These are phyloP conservation scores for Rheum nobile DNA, from an alignment of 148 eudicot species.

Conservation along the genomic window DNA sequence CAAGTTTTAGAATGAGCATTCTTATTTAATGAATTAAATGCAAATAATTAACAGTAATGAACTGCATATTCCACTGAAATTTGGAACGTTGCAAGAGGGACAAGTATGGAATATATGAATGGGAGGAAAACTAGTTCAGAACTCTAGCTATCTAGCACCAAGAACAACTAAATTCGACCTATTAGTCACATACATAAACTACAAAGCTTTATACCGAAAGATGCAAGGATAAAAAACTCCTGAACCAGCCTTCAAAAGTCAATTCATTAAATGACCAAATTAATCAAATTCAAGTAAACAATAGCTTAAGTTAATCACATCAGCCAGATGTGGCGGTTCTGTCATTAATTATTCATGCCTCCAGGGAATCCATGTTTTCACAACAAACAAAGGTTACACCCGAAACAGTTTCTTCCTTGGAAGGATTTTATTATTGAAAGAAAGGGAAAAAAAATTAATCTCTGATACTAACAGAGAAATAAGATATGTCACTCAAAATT, in stretches of 20 bases:
- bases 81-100: not conserved
- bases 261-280: not conserved
- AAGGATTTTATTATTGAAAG: not conserved
- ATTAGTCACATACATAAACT: not conserved
- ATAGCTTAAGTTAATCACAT: not conserved
- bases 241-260: not conserved
- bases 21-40: not conserved
- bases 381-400: not conserved
- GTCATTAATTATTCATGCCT: not conserved
- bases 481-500: not conserved
- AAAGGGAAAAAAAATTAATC: too few relatives aligned
- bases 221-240: not conserved
- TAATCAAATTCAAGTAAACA: not conserved
- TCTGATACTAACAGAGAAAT: not conserved
- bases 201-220: not conserved
- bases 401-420: not conserved
- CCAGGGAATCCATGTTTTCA: not conserved
- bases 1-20: not conserved
- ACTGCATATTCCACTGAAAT: not conserved
- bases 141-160: not conserved
- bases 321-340: not conserved
- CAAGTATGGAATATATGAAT: not conserved
- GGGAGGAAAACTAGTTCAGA: not conserved
- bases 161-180: not conserved
- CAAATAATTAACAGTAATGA: not conserved